Conservation (phyloP, 495 filamentous ascomycete genomes). For the Margaritispora aquatica region DNA sequence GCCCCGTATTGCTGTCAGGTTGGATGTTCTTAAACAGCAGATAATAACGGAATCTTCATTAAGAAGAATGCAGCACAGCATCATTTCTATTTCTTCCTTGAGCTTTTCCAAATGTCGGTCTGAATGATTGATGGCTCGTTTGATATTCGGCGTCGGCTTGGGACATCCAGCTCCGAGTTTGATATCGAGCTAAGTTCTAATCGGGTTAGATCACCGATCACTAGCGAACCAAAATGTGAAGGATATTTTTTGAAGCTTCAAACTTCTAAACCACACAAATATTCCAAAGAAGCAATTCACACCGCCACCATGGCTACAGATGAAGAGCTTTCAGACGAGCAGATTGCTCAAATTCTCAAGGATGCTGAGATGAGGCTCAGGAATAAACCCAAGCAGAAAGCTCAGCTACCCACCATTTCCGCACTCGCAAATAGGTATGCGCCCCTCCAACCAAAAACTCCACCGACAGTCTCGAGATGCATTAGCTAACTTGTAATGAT, state of each 20-base stretch:
- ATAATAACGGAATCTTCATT: background rate
- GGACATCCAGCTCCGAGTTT: background rate
- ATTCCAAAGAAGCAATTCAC: background rate
- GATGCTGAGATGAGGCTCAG: constrained; percentile 57
- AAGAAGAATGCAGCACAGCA: background rate
- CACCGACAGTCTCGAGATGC: background rate
- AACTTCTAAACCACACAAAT: background rate
- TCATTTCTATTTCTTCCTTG: background rate
- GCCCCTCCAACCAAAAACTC: background rate
- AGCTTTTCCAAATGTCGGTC: background rate
- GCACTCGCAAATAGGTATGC: constrained; percentile 10
- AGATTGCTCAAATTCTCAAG: constrained; percentile 55
- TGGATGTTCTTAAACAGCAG: background rate
- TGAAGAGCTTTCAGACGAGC: constrained; percentile 52
- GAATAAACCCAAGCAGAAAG: constrained; percentile 4
- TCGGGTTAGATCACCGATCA: background rate
- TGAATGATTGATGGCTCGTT: background rate
- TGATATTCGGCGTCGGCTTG: background rate
- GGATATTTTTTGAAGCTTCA: background rate
- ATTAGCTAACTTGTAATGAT: background rate
- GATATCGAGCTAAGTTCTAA: background rate
- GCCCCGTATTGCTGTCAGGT: background rate
- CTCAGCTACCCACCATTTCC: background rate
- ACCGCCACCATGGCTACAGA: constrained; percentile 19
- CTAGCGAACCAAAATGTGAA: background rate